Base-by-base conservation (phyloP, 2,329 filamentous ascomycete species). In the Fusarium albidum region DNA sequence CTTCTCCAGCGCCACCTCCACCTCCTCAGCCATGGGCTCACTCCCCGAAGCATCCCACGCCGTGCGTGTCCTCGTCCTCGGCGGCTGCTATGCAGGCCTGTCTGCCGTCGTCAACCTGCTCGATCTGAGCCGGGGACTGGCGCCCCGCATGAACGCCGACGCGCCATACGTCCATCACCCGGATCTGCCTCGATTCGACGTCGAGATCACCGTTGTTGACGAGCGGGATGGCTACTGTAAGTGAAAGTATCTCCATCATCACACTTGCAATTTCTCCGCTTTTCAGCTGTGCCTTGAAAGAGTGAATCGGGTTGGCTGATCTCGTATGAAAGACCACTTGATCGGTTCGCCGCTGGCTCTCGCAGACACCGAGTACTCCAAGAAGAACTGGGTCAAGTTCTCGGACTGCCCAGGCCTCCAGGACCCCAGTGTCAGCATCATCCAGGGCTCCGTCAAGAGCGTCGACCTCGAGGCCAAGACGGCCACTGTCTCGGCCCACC, bases 201-300 rank as follows among this genome's bases (percentile, higher is more conserved):
- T 91, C 12, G 82, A 91, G 31, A 86, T 93, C 43, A 92, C 88
- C 17, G 81, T 93, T 17, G 85, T 91, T 18, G 89, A 93, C 65
- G 88, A 92, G 71, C 79, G 88, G n/a, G 90, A 93, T 76, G 90
- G 90, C n/a, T 92, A 86, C 70, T 92, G 89, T 92, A 77, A 64
- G 87, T 73, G 8, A 60, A 34, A n/a, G n/a, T n/a, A n/a, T 7
- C 14, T 6, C 32, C 18, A 17, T 25, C 28, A 13, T 25, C 15
- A 32, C 21, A 3, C n/a, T n/a, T 32, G 6, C 10, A 11, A 26
- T 12, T 12, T n/a, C 15, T 34, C 37, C 27, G 17, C 14, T 31
- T 21, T n/a, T 39, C 18, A 26, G 18, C n/a, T 21, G 3, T 9
- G 4, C 18, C 15, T 32, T 8, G 9, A 11, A 12, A 18, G 10